Evolutionary conservation across 441 rosid genomes (phyloP).

Genomic region (Theobroma grandiflorum): DNA sequence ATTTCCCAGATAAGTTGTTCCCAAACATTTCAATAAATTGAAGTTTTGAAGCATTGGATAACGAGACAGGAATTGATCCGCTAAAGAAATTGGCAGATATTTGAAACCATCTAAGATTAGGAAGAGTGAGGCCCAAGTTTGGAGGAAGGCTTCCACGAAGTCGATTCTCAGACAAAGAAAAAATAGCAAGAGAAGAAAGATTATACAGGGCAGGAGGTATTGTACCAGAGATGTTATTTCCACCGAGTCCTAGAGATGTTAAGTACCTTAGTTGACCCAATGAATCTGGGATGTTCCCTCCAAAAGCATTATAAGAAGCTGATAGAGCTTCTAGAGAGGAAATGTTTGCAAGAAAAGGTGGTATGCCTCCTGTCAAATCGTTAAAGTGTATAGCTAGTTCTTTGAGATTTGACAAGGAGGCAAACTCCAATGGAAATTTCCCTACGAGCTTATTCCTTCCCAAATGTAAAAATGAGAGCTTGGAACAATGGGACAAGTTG

Average conservation of each 20-base stretch:
- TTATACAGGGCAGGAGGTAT: slow-evolving; percentile 14
- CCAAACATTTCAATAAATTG: background rate
- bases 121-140: slow-evolving; percentile 7
- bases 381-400: background rate
- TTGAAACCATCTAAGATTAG: background rate
- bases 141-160: slow-evolving; percentile 11
- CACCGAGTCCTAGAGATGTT: background rate
- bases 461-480: background rate
- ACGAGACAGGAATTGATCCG: slow-evolving; percentile 1
- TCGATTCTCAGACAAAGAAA: background rate
- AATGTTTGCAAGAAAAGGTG: slow-evolving; percentile 7
- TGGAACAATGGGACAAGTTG: slow-evolving; percentile 7
- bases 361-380: slow-evolving; percentile 28
- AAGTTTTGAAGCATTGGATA: slow-evolving; percentile 14
- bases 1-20: slow-evolving; percentile 20
- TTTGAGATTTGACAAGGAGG: slow-evolving; percentile 9
- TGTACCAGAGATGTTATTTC: slow-evolving; percentile 3
- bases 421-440: slow-evolving; percentile 19
- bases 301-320: background rate
- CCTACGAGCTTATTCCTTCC: slow-evolving; percentile 15
- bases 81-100: background rate
- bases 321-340: background rate
- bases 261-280: slow-evolving; percentile 10
- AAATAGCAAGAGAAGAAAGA: background rate
- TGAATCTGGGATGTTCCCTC: slow-evolving; percentile 20